These are phyloP conservation scores for Hermanozyma aechmeae DNA, from an alignment of 805 yeast genomes.

Conservation along the genomic window DNA sequence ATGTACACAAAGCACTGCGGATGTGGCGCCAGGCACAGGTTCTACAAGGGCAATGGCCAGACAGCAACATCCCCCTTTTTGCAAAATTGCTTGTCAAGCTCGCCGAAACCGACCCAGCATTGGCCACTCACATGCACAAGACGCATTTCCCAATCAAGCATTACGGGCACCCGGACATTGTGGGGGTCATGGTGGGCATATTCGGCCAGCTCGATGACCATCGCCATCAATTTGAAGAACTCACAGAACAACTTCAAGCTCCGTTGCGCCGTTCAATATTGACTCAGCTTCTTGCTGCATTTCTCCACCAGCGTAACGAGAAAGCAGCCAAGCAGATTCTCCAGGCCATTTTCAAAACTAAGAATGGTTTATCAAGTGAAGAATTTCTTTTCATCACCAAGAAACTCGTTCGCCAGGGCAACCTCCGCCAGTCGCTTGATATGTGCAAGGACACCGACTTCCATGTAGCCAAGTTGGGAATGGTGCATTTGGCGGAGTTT, in stretches of 20 bases:
- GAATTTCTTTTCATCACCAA: conserved; percentile 20
- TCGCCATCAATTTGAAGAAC: conserved; percentile 8
- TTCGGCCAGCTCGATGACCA: conserved; percentile 9
- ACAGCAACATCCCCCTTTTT: conserved; percentile 1
- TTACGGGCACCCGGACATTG: conserved; percentile 3
- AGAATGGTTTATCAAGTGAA: conserved; percentile 13
- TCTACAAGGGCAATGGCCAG: not conserved
- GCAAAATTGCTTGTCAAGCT: conserved; percentile 1
- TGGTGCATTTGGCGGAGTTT: not conserved
- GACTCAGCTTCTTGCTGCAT: conserved; percentile 21
- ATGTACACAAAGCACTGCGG: conserved; percentile 6
- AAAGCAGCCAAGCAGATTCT: conserved; percentile 20
- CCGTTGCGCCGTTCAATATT: conserved; percentile 25
- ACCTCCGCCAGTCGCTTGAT: conserved; percentile 15
- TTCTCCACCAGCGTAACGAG: conserved; percentile 17
- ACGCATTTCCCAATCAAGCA: conserved; percentile 3
- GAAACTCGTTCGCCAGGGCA: conserved; percentile 16
- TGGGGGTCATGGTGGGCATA: conserved; percentile 9
- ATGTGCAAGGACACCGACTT: conserved; percentile 13
- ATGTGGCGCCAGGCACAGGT: conserved; percentile 12
- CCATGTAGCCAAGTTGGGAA: conserved; percentile 15
- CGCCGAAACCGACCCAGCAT: not conserved
- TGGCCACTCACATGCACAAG: conserved; percentile 1
- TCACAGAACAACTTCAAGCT: conserved; percentile 14
- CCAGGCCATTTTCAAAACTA: conserved; percentile 18